Conservation (phyloP, 768 basidiomycete species). For the Tulasnella sp. region DNA sequence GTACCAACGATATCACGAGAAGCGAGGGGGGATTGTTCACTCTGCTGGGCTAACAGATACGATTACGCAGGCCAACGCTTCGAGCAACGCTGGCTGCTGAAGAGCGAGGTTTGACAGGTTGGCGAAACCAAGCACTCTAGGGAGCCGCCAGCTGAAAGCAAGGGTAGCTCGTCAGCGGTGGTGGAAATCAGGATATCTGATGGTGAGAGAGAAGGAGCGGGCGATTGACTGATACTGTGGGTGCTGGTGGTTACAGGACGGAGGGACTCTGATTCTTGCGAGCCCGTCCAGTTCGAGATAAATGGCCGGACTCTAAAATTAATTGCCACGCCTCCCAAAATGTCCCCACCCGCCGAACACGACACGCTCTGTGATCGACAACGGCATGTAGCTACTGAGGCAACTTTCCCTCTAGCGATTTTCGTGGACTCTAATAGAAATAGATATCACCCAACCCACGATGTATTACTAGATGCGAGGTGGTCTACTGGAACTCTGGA, state of each 20-base stretch:
- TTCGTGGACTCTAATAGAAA: not conserved
- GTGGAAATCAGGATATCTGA: not conserved
- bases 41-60: not conserved
- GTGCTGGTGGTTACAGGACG: not conserved
- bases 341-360: not conserved
- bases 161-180: not conserved
- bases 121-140: not conserved
- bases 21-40: not conserved
- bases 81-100: not conserved
- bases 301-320: not conserved
- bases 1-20: not conserved
- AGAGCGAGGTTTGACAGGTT: not conserved
- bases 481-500: conserved; percentile 70
- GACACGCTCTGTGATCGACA: not conserved
- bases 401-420: not conserved
- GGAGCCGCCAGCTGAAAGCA: not conserved
- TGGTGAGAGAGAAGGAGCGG: not conserved
- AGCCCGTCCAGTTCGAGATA: conserved; percentile 1
- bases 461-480: not conserved
- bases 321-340: conserved; percentile 10
- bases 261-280: not conserved
- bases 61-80: not conserved
- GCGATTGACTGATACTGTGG: not conserved
- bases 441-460: conserved; percentile 5
- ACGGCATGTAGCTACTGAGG: not conserved